phyloP scores from a whole-genome alignment of 305 asterid genomes.

The Solanum hybrid region DNA sequence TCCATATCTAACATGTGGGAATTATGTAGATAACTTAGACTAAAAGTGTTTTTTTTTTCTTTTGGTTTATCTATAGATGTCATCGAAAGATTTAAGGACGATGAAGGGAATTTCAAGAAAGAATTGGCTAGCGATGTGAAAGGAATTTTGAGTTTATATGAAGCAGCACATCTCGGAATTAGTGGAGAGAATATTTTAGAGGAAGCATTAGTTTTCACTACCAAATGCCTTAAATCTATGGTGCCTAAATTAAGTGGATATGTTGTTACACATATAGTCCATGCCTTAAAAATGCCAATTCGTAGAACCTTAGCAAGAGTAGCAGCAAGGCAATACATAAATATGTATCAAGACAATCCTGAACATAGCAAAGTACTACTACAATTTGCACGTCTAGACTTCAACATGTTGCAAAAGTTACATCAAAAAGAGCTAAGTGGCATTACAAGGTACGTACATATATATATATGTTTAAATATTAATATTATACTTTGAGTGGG shows the following conservation, averaged over 20 bases:
- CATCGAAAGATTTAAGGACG: conserved; percentile 7
- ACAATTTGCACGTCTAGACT: conserved; percentile 6
- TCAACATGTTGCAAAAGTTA: conserved; percentile 11
- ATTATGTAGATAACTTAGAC: too few relatives aligned
- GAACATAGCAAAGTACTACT: neutral
- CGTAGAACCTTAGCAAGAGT: neutral
- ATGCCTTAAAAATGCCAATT: conserved; percentile 8
- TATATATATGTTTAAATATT: neutral
- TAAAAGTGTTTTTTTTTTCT: neutral
- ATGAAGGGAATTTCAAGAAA: conserved; percentile 4
- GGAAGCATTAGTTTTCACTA: conserved; percentile 9
- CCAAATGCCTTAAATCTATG: conserved; percentile 5
- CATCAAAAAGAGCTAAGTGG: conserved; percentile 10
- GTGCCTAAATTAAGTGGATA: neutral
- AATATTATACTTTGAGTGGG: neutral
- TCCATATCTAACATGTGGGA: neutral
- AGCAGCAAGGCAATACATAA: neutral
- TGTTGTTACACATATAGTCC: neutral
- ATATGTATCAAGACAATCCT: neutral
- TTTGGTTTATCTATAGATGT: neutral
- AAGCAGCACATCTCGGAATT: conserved; percentile 14
- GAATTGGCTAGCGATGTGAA: neutral
- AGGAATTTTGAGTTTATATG: conserved; percentile 16
- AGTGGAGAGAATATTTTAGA: conserved; percentile 15
- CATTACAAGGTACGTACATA: neutral